A percentile compares a stretch with the other conserved stretches of the same genome.
phyloP scores from a whole-genome alignment of 176 grass and related monocot genomes.

The Avena insularis region DNA sequence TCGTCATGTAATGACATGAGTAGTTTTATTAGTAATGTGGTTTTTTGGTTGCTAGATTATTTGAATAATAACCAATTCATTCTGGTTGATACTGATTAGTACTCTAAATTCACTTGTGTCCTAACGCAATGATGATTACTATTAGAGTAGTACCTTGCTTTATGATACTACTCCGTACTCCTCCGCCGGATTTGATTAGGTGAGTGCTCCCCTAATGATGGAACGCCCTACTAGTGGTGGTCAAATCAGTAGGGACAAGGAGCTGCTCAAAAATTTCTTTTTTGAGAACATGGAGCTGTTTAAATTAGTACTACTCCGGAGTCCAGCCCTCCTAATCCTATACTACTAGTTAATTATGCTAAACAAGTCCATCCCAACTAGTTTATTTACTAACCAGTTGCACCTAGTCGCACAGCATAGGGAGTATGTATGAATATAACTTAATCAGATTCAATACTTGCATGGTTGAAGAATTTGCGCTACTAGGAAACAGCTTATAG shows the following conservation, averaged over 20 bases:
- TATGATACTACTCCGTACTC: background rate
- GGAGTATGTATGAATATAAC: too few species aligned
- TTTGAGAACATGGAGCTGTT: too few species aligned
- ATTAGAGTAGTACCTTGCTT: background rate
- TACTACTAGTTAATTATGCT: too few species aligned
- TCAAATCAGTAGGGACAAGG: constrained; percentile 16
- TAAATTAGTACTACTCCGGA: background rate
- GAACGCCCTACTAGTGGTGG: background rate
- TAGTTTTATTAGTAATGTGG: constrained; percentile 12
- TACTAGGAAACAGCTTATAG: too few species aligned
- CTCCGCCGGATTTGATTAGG: background rate
- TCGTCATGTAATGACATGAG: constrained; percentile 44
- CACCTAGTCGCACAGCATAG: too few species aligned
- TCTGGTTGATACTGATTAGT: too few species aligned
- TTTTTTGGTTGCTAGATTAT: background rate
- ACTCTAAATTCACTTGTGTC: background rate
- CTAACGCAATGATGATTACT: constrained; percentile 39
- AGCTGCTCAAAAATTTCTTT: too few species aligned
- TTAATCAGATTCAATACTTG: too few species aligned
- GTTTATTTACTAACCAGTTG: too few species aligned
- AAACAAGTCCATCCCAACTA: too few species aligned
- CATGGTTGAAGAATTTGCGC: too few species aligned
- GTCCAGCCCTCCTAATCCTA: background rate
- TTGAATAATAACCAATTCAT: background rate
- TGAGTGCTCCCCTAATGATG: background rate